Base-by-base conservation (phyloP, 441 rosid genomes). In the Croton setiger region DNA sequence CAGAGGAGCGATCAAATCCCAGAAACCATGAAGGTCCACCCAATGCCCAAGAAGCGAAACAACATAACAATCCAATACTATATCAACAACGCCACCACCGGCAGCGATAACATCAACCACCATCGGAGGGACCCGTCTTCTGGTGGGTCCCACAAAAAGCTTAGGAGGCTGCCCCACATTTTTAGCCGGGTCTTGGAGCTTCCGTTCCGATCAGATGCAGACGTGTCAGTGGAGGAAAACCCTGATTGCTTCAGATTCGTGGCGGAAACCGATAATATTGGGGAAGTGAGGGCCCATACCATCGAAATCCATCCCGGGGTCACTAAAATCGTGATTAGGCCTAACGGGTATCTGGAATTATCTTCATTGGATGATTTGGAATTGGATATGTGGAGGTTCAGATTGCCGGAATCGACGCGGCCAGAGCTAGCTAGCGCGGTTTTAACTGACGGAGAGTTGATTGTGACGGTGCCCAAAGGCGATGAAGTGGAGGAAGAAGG, bases 381-480 rank as follows among this genome's bases (percentile, higher is more conserved):
- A 76, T 84, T 95, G 51, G 98, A 95, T 68, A 84, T 89, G 81
- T 95, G 99, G 99, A 84, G 98, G 75, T 92, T 92, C 70, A 79
- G 98, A 79, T 60, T 95, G 36, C 99, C 97, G 20, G 92, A 92
- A 60, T 77, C 97, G 2, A 95, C 98, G 11, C 67, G 90, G 72
- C 95, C 99, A 20, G 96, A 95, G 80, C 91, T 92, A n/a, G 96
- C 96, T 6, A 88, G 90, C 61, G 99, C 96, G 43, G 88, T 74
- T 64, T 82, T 82, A 33, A 73, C 67, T 17, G 92, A 86, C 13
- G 98, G 97, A 11, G 90, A 82, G 81, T 72, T 94, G 80, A 77
- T 85, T 31, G 98, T 94, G 58, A 92, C 90, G 14, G 99, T 94
- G 67, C 98, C 98, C 1, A 95, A 95, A 78, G 84, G 75, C 36